Evolutionary conservation across 768 basidiomycete species (phyloP).

Genomic region (Pleurotus eryngii): DNA sequence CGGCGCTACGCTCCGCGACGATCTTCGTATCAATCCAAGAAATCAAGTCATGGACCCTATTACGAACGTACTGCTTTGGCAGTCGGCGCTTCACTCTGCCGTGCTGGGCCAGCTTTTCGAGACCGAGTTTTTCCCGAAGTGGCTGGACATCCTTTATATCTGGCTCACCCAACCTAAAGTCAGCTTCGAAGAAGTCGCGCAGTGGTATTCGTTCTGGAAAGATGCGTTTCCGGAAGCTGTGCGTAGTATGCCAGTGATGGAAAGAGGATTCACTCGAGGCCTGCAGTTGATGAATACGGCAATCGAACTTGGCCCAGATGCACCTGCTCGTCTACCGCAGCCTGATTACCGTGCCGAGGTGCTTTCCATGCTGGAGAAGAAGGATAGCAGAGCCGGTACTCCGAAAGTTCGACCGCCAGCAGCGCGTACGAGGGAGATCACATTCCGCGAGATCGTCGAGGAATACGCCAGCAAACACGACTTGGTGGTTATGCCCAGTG

Average conservation of each 20-base stretch:
- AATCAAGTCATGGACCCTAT: constrained; percentile 86
- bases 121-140: constrained; percentile 94
- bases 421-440: constrained; percentile 73
- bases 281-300: constrained; percentile 94
- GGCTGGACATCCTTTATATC: constrained; percentile 85
- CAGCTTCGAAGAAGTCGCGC: constrained; percentile 88
- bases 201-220: constrained; percentile 95
- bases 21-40: constrained; percentile 89
- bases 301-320: constrained; percentile 79
- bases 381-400: constrained; percentile 19
- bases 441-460: constrained; percentile 91
- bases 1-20: constrained; percentile 73
- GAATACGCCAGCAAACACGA: constrained; percentile 84
- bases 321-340: constrained; percentile 60
- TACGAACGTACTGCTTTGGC: constrained; percentile 75
- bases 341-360: constrained; percentile 62
- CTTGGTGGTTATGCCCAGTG: constrained; percentile 85
- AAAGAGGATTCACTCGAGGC: constrained; percentile 81
- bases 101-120: constrained; percentile 84
- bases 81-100: constrained; percentile 63
- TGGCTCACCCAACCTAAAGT: constrained; percentile 91
- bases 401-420: constrained; percentile 37
- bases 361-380: constrained; percentile 14
- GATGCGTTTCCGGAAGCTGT: constrained; percentile 66
- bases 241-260: constrained; percentile 61